Evolutionary conservation across 1,284 basidiomycete species (phyloP).

Genomic region (Ceratobasidium sp.): DNA sequence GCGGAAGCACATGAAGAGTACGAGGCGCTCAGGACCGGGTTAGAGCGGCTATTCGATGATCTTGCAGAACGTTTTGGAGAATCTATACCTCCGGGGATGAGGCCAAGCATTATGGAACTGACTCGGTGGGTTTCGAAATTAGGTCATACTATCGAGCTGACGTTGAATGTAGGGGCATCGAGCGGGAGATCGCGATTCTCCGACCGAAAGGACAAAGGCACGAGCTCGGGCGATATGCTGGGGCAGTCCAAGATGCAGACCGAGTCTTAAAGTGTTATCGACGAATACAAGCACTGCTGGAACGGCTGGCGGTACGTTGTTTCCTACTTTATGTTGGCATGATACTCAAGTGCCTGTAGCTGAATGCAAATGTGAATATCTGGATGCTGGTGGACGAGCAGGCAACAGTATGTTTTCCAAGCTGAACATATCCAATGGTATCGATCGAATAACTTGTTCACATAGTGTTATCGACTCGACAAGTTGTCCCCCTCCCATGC

Average conservation of each 20-base stretch:
- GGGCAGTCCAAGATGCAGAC: background rate
- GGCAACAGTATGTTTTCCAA: constrained; percentile 1
- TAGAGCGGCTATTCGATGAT: background rate
- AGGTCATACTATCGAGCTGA: background rate
- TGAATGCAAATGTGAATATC: constrained; percentile 22
- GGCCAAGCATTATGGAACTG: background rate
- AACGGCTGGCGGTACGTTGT: background rate
- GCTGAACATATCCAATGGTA: background rate
- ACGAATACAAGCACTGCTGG: constrained; percentile 2
- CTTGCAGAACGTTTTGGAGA: background rate
- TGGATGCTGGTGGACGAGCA: constrained; percentile 24
- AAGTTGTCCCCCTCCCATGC: constrained; percentile 1
- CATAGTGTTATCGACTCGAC: background rate
- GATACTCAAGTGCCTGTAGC: background rate
- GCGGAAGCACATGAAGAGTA: constrained; percentile 12
- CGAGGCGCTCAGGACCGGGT: background rate
- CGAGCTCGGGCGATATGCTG: background rate
- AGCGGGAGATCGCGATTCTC: background rate
- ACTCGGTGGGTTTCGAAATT: background rate
- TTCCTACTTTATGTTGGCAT: background rate
- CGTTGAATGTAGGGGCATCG: background rate
- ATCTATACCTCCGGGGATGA: background rate
- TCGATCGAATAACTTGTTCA: background rate
- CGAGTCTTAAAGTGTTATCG: background rate
- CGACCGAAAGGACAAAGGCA: background rate